Evolutionary conservation across 2,329 filamentous ascomycete species (phyloP).

Genomic region (Trichothecium sympodiale): DNA sequence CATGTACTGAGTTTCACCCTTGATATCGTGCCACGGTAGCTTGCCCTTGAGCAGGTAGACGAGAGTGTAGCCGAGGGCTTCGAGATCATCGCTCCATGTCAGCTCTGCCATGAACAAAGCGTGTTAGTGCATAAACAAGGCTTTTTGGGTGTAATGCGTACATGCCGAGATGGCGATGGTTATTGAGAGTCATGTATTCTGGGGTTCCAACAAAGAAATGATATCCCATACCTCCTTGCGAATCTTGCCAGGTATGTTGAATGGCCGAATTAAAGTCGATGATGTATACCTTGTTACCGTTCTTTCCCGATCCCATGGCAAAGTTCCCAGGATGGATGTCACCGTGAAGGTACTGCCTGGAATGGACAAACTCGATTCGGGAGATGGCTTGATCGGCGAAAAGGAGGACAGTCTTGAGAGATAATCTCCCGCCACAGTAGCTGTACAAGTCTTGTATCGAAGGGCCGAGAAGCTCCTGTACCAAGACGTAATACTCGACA

Average conservation of each 20-base stretch:
- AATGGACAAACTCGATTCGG: too few relatives aligned
- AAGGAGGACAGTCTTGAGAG: not conserved
- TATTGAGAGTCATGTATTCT: slow-evolving; percentile 3
- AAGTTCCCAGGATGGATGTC: too few relatives aligned
- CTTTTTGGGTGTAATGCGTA: slow-evolving; percentile 2
- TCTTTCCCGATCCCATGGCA: too few relatives aligned
- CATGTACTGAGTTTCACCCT: slow-evolving; percentile 61
- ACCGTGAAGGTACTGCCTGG: too few relatives aligned
- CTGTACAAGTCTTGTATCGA: not conserved
- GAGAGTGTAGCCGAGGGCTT: slow-evolving; percentile 48
- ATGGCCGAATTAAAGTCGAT: too few relatives aligned
- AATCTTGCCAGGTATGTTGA: too few relatives aligned
- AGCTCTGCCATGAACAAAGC: slow-evolving; percentile 42
- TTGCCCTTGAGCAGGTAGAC: slow-evolving; percentile 66
- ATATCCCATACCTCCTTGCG: too few relatives aligned
- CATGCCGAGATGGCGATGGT: slow-evolving; percentile 9
- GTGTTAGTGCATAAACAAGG: slow-evolving; percentile 42
- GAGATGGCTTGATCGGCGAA: too few relatives aligned
- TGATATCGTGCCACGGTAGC: slow-evolving; percentile 63
- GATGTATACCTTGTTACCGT: too few relatives aligned
- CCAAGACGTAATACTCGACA: not conserved
- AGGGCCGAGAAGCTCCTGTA: not conserved
- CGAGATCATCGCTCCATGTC: too few relatives aligned
- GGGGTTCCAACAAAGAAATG: too few relatives aligned
- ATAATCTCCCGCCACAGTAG: not conserved